Percentiles rank a stretch among this genome's conserved stretches.
phyloP scores from a whole-genome alignment of 495 filamentous ascomycete species.

The Aspergillus steynii region DNA sequence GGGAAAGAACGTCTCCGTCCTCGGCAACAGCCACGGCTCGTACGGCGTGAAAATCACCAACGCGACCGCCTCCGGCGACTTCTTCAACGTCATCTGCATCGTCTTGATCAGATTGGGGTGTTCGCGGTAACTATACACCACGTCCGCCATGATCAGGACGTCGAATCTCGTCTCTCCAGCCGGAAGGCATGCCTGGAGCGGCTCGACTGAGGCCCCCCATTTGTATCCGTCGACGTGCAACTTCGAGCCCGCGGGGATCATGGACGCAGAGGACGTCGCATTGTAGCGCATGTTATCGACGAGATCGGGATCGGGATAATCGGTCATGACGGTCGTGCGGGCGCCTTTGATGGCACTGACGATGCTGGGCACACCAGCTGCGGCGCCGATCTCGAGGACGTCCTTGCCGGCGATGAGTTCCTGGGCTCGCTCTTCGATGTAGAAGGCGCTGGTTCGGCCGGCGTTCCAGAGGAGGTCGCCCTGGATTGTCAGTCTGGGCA shows the following conservation, averaged over 20 bases:
- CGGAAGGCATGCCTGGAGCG: conserved; percentile 53
- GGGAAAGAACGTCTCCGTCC: conserved; percentile 85
- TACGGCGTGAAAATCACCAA: conserved; percentile 93
- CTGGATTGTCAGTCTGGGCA: conserved; percentile 32
- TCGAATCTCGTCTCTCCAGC: conserved; percentile 59
- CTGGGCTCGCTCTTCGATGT: conserved; percentile 66
- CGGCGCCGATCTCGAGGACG: conserved; percentile 88
- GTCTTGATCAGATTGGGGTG: conserved; percentile 74
- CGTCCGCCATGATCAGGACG: conserved; percentile 79
- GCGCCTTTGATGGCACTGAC: conserved; percentile 74
- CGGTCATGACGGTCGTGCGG: conserved; percentile 72
- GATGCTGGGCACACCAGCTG: conserved; percentile 80
- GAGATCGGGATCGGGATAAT: conserved; percentile 83
- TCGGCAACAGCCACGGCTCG: conserved; percentile 81
- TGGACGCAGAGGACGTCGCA: conserved; percentile 47
- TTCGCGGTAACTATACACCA: conserved; percentile 86
- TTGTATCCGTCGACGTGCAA: conserved; percentile 68
- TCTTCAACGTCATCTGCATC: conserved; percentile 61
- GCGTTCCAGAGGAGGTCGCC: conserved; percentile 94
- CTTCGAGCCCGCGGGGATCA: conserved; percentile 36
- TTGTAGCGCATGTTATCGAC: conserved; percentile 75
- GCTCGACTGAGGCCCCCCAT: conserved; percentile 66
- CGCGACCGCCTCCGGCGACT: conserved; percentile 56
- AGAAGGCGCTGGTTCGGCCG: conserved; percentile 67
- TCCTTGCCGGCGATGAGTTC: conserved; percentile 58